Percentiles rank a stretch among this genome's conserved stretches.
Evolutionary conservation across 73 alveolate genomes (phyloP).

Genomic region (Paramecium tetraurelia): DNA sequence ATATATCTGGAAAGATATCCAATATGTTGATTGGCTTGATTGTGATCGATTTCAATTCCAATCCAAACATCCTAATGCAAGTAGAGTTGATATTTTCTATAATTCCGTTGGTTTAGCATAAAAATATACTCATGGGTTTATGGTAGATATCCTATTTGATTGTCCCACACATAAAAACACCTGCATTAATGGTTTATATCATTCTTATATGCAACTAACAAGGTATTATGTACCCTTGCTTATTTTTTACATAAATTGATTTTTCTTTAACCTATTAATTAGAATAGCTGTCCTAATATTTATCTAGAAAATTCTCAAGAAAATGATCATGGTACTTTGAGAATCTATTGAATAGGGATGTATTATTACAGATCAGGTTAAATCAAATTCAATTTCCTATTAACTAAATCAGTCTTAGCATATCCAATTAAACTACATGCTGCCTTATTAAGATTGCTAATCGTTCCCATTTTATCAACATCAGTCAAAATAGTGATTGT

Average conservation of each 20-base stretch:
- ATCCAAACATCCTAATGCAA: neutral
- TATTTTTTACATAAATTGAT: neutral
- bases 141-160: neutral
- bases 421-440: constrained; percentile 39
- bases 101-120: neutral
- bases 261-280: neutral
- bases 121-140: neutral
- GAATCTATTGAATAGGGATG: neutral
- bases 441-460: constrained; percentile 15
- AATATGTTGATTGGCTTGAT: neutral
- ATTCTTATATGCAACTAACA: constrained; percentile 14
- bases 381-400: neutral
- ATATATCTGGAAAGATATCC: neutral
- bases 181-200: neutral
- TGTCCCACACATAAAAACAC: neutral
- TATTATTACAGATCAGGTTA: constrained; percentile 21
- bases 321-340: neutral
- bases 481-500: constrained; percentile 16
- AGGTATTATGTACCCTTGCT: neutral
- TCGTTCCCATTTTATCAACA: neutral
- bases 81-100: constrained; percentile 3
- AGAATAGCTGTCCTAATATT: neutral
- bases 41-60: constrained; percentile 1
- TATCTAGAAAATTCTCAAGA: neutral
- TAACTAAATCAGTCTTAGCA: constrained; percentile 30